These are phyloP conservation scores for Stagonosporopsis cucurbitacearum DNA, from an alignment of 2,329 filamentous ascomycete species.

Conservation along the genomic window DNA sequence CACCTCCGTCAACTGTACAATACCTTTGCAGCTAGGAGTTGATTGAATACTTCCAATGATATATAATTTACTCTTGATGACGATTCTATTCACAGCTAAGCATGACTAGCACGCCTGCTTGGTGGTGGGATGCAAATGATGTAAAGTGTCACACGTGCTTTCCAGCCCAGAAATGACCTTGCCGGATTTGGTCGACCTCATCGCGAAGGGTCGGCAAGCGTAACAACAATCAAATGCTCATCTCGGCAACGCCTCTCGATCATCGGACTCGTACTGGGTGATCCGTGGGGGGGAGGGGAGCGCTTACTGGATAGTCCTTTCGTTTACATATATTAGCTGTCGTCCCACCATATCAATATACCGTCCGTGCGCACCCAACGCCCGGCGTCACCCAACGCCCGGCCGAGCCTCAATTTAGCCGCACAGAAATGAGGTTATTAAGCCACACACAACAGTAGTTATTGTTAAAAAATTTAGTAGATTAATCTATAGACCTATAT, in stretches of 20 bases:
- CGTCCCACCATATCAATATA: neutral
- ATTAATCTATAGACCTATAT: too few relatives aligned
- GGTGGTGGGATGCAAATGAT: neutral
- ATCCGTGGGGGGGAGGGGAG: neutral
- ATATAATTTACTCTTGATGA: neutral
- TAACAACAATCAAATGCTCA: neutral
- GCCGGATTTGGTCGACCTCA: neutral
- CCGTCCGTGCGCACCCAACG: too few relatives aligned
- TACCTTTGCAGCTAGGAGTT: neutral
- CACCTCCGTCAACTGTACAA: neutral
- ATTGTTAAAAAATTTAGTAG: too few relatives aligned
- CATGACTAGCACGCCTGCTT: neutral
- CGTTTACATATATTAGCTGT: neutral
- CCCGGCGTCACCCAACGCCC: too few relatives aligned
- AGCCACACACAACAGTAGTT: too few relatives aligned
- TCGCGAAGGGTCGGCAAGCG: slow-evolving; percentile 2
- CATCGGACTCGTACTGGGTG: neutral
- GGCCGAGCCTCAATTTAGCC: too few relatives aligned
- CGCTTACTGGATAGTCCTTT: too few relatives aligned
- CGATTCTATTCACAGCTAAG: neutral
- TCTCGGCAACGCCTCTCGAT: neutral
- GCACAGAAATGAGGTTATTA: too few relatives aligned
- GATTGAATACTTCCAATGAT: neutral
- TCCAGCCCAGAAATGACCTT: neutral
- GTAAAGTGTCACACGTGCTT: too few relatives aligned